Evolutionary conservation across 768 basidiomycete species (phyloP), one percentile per base, ranked within the genome.

Genomic region (Punctularia strigosozonata): DNA sequence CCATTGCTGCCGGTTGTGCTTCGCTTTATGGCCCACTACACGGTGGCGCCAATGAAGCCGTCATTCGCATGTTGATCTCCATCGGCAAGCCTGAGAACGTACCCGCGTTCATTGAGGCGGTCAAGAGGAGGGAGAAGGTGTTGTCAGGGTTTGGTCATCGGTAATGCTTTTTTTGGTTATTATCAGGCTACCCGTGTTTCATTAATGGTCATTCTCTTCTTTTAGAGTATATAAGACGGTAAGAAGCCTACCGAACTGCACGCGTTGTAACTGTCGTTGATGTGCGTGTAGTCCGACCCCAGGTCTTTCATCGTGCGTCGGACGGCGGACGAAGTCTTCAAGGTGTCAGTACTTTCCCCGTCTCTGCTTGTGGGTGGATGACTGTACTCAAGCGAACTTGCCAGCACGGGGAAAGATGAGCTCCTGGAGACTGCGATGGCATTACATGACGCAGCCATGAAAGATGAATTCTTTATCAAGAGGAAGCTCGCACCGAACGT

Each of bases 1-100:
- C 86, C 3, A 72, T 92, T 41, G 77, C 87, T 2, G 83, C 88
- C 28, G 89, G 86, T 2, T 86, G 83, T 47, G 89, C 90, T 13
- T 89, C 85, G 4, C 55, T 94, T 45, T 94, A 5, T 25, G 18
- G 12, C 42, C 23, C 17, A 36, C 19, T 6, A 45, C 30, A 40
- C 71, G 85, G 87, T 46, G 88, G 89, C 37, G 90, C 89, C 3
- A 90, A 90, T 48, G 89, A 94, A 57, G 88, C 90, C 4, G 90
- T 94, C 44, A 89, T 94, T 52, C 78, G 91, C 12, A 94, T 94
- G 91, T 65, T 94, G 30, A 70, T 88, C 31, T 78, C 84, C 1
- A 90, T 94, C 45, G 89, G 87, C 50, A 76, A 81, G 43, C 85
- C 87, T 7, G 75, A 77, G 51, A 88, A 90, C 49, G 86, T 90